Evolutionary conservation across 2,329 filamentous ascomycete genomes (phyloP), one percentile per base, ranked within the genome.

Genomic region (Epichloe gansuensis): DNA sequence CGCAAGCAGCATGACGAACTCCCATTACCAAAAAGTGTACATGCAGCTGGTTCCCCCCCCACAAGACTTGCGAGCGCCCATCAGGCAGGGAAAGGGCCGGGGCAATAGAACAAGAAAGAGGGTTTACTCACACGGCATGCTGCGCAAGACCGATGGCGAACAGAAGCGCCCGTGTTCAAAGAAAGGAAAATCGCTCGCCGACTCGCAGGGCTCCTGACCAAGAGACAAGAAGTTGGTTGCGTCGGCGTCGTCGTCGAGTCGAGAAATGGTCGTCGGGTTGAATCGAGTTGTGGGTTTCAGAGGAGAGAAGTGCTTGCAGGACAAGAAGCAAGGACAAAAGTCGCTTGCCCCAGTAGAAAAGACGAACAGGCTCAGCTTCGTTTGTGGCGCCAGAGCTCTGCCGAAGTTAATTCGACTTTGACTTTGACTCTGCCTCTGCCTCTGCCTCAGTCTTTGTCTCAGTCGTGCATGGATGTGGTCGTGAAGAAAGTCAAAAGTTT

Each of bases 91-190:
- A 50, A 54, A 42, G 41, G 23, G n/a, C 8, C 17, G 27, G 17
- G 46, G 25, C 34, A 50, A 46, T 25, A 21, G 21, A 42, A 34
- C 31, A 41, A 38, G 12, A 23, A n/a, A 15, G 15, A 31, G 35
- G 38, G 21, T 17, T 47, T 42, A 68, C 66, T 68, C 61, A 68
- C 66, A 68, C 56, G 66, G 66, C 66, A 68, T 68, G 60, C 66
- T 60, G 64, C 59, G 58, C 56, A 60, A 49, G 54, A 41, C 55
- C 59, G 55, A 53, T 53, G 57, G 57, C 59, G 58, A 57, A 57
- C 54, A 54, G 52, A 52, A 51, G 56, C 57, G 56, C 58, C 61
- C 49, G 56, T 55, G 49, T 51, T 52, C 39, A 50, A 39, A n/a
- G 23, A 50, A 44, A n/a, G 39, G 47, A 48, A 40, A 47, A 17